Evolutionary conservation across 257 asterid species (phyloP), one percentile per base, ranked within the genome.

Genomic region (Solanum chmielewskii): DNA sequence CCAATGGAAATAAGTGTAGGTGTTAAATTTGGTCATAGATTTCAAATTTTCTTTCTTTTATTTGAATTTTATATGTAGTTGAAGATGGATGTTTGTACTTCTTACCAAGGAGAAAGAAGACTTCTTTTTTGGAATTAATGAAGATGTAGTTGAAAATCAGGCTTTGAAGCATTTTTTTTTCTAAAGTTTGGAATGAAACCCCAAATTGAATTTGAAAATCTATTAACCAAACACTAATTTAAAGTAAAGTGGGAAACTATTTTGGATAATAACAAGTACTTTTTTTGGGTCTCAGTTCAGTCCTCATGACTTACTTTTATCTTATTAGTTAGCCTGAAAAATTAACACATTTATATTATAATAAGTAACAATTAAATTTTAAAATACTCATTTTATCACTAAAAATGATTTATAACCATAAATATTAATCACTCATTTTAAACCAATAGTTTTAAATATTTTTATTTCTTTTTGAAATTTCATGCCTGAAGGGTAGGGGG

Each of bases 371-470:
- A 52, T 16, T 52, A 16, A 52, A 15, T 52, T 52, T 52, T 16
- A 52, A 52, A 52, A 52, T 52, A 52, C 3, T 52, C 9, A 52
- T 52, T 52, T 49, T 49, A 49, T 52, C 1, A 0, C 62, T 16
- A 16, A 52, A 52, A 52, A 16, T 49, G 0, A 52, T 52, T 52
- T 52, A 52, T 16, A 52, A 52, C 0, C 23, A 16, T 1, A 49
- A 49, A 49, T 16, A 49, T 49, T 1, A 15, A 16, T 15, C 15
- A 16, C 1, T 52, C 16, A 52, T 16, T 52, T 52, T 16, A 52
- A 21, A 49, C 0, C 0, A 49, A 0, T 15, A 49, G 3, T 49
- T 49, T 49, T 0, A 49, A 49, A 5, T 2, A 1, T 5, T 49
- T 14, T 2, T 15, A 14, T 15, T 2, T 16, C 0, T 52, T 52